phyloP scores from a whole-genome alignment of 1,139 yeast species.

The Arxiozyma bovina region DNA sequence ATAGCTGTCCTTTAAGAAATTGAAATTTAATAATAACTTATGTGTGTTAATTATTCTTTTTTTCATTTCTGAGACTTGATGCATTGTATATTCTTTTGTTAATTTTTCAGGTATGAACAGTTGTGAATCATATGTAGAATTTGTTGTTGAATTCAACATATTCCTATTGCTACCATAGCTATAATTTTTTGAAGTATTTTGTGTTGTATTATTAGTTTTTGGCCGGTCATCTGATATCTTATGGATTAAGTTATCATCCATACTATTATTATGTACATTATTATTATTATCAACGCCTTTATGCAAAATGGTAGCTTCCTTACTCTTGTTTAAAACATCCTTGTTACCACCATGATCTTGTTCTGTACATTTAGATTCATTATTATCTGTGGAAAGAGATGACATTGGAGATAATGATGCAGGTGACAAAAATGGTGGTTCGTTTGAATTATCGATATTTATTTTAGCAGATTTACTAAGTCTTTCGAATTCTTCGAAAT shows the following conservation, averaged over 20 bases:
- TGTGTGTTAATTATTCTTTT: slow-evolving; percentile 29
- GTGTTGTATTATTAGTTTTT: background rate
- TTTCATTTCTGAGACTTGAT: slow-evolving; percentile 22
- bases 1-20: slow-evolving; percentile 29
- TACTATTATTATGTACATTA: background rate
- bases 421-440: slow-evolving; percentile 18
- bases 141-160: background rate
- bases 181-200: background rate
- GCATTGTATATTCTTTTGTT: slow-evolving; percentile 15
- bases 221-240: slow-evolving; percentile 1
- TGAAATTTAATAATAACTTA: slow-evolving; percentile 26
- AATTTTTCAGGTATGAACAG: slow-evolving; percentile 10
- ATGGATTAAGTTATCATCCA: background rate
- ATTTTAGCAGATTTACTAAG: background rate
- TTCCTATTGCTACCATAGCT: background rate
- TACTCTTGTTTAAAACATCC: background rate
- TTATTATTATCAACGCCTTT: background rate
- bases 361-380: slow-evolving; percentile 2
- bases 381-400: slow-evolving; percentile 9
- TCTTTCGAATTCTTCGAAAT: slow-evolving; percentile 1
- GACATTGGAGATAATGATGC: slow-evolving; percentile 16
- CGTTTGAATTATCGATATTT: background rate
- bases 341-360: background rate
- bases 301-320: background rate
- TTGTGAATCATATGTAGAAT: background rate